Evolutionary conservation across 805 yeast species (phyloP), one percentile per base, ranked within the genome.

Genomic region (Pichia californica): DNA sequence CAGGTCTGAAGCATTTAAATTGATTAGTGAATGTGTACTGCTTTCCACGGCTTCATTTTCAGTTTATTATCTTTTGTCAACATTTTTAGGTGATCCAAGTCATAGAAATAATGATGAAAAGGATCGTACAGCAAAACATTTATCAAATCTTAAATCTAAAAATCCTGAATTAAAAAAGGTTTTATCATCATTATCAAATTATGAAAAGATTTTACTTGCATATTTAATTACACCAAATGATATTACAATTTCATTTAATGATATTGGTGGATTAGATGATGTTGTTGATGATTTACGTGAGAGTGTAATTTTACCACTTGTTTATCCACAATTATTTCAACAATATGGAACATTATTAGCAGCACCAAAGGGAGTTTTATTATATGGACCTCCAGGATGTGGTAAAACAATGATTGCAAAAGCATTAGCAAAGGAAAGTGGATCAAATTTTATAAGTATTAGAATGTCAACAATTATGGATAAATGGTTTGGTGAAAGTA

Each of bases 341-440:
- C 79, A 77, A 41, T 85, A 83, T 52, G 79, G 87, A 41, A 49
- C 65, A 18, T 69, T 91, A 41, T 68, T 91, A 21, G 87, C 84
- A 56, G 91, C 96, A 1, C 99, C 99, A 2, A 88, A 87, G 57
- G 99, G 99, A 32, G 97, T 91, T 3, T 66, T 91, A 29, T 71
- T 89, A 38, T 81, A 87, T 58, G 98, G 98, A 0, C 97, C 98
- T 3, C 98, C 98, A 0, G 98, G 98, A 0, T 91, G 97, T 62
- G 98, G 98, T 43, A 91, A 91, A 64, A 91, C 98, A 4, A 87
- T 91, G 96, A 69, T 91, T 53, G 98, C 97, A 9, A 91, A 89
- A 63, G 97, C 97, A 0, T 73, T 91, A 31, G 98, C 98, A 1
- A 75, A 79, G 44, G 96, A 89, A 61, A 81, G 94, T 52, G 88